Evolutionary conservation across 2,329 filamentous ascomycete genomes (phyloP).

Genomic region (Aspergillus niger): DNA sequence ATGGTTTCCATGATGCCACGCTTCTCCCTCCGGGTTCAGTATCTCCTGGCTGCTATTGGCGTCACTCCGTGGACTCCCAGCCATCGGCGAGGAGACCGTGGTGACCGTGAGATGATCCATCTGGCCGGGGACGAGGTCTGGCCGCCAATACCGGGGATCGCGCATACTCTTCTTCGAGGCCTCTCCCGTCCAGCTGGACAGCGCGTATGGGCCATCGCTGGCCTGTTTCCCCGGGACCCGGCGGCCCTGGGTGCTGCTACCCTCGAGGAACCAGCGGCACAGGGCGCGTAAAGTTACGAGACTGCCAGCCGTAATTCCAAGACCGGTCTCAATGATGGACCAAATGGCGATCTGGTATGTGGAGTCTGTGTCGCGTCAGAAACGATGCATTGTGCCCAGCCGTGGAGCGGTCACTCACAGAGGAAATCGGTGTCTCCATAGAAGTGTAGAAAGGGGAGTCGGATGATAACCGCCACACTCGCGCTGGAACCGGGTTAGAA

Average conservation of each 20-base stretch:
- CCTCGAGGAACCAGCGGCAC: conserved; percentile 30
- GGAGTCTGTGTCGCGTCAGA: conserved; percentile 36
- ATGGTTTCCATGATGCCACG: not conserved
- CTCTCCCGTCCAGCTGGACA: conserved; percentile 1
- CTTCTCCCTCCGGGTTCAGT: conserved; percentile 1
- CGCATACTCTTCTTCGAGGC: not conserved
- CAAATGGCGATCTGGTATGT: conserved; percentile 48
- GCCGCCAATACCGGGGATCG: conserved; percentile 11
- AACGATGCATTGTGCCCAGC: no score
- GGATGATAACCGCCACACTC: conserved; percentile 29
- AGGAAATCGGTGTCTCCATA: conserved; percentile 27
- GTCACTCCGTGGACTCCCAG: not conserved
- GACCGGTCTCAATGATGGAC: conserved; percentile 35
- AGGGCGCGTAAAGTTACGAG: conserved; percentile 48
- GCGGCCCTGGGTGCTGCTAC: not conserved
- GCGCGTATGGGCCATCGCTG: not conserved
- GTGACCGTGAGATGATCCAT: not conserved
- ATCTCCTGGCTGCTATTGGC: conserved; percentile 9
- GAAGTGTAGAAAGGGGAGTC: conserved; percentile 21
- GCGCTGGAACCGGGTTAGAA: conserved; percentile 15
- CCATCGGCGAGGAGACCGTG: not conserved
- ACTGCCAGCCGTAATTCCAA: conserved; percentile 43
- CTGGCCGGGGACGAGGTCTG: not conserved
- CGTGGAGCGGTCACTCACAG: conserved; percentile 19
- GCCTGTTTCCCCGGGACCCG: not conserved